Conservation (phyloP, 169 alveolate species). For the Perkinsus marinus region DNA sequence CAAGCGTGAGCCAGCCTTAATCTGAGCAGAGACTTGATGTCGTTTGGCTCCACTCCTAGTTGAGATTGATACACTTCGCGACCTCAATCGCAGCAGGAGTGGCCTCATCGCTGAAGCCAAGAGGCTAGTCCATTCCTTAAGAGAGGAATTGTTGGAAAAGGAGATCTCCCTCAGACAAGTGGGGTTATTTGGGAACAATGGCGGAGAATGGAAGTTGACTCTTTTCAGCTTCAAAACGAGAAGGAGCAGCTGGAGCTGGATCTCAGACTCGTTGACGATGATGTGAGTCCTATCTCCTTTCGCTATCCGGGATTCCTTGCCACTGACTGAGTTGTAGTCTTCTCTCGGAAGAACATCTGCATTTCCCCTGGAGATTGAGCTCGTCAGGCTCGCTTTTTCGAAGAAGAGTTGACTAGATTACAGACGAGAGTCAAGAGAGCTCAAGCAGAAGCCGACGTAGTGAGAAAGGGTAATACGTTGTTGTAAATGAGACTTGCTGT, state of each 20-base stretch:
- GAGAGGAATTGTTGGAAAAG: background rate
- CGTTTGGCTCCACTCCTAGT: too few relatives aligned
- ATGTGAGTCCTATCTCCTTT: background rate
- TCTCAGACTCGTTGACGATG: background rate
- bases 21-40: too few relatives aligned
- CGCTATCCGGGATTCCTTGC: too few relatives aligned
- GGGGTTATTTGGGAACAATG: background rate
- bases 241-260: background rate
- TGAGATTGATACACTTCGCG: background rate
- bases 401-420: background rate
- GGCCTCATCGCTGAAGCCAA: background rate
- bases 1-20: too few relatives aligned
- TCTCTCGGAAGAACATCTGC: too few relatives aligned
- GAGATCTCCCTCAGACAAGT: background rate
- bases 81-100: background rate
- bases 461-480: background rate
- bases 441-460: background rate
- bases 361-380: background rate
- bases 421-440: background rate
- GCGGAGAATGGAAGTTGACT: background rate
- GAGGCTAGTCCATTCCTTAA: background rate
- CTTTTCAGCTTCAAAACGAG: background rate
- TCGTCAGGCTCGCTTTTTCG: background rate
- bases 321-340: too few relatives aligned
- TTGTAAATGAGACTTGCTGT: background rate